phyloP scores from a whole-genome alignment of 345 rosid genomes.

The Brassica cretica region DNA sequence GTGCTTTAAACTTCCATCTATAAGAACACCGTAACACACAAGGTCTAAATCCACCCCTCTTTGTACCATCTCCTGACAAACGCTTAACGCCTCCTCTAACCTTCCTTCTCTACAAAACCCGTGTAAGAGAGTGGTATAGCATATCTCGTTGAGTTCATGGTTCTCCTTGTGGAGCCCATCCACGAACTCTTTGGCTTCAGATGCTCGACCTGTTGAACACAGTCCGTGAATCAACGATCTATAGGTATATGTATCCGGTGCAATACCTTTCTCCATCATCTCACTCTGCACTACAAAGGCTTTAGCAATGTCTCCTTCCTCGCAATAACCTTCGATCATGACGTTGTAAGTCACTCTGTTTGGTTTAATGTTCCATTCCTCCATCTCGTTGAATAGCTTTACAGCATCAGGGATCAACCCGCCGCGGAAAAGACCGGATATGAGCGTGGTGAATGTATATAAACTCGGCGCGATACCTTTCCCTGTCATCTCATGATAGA shows the following conservation, averaged over 20 bases:
- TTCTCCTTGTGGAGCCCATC: slow-evolving; percentile 62
- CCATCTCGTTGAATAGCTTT: slow-evolving; percentile 65
- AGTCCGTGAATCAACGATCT: slow-evolving; percentile 80
- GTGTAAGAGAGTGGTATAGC: slow-evolving; percentile 70
- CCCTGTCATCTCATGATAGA: slow-evolving; percentile 81
- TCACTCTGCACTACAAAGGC: slow-evolving; percentile 66
- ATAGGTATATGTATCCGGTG: slow-evolving; percentile 80
- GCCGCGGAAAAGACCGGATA: slow-evolving; percentile 66
- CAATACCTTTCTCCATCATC: slow-evolving; percentile 71
- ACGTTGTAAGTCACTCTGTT: slow-evolving; percentile 83
- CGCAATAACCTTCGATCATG: slow-evolving; percentile 74
- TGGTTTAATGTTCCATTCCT: slow-evolving; percentile 53
- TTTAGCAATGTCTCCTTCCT: slow-evolving; percentile 52
- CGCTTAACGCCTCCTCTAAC: slow-evolving; percentile 60
- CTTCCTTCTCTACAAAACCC: slow-evolving; percentile 89
- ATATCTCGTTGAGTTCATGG: slow-evolving; percentile 71
- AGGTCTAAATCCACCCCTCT: slow-evolving; percentile 83
- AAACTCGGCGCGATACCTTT: slow-evolving; percentile 68
- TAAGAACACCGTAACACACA: slow-evolving; percentile 76
- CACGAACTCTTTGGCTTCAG: slow-evolving; percentile 71
- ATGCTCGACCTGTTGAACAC: slow-evolving; percentile 60
- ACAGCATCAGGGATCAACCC: slow-evolving; percentile 59
- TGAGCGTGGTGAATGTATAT: slow-evolving; percentile 69
- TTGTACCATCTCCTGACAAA: slow-evolving; percentile 67
- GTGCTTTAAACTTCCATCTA: slow-evolving; percentile 68